Base-by-base conservation (phyloP, 176 grass and related monocot genomes). In the Triticum dicoccoides region DNA sequence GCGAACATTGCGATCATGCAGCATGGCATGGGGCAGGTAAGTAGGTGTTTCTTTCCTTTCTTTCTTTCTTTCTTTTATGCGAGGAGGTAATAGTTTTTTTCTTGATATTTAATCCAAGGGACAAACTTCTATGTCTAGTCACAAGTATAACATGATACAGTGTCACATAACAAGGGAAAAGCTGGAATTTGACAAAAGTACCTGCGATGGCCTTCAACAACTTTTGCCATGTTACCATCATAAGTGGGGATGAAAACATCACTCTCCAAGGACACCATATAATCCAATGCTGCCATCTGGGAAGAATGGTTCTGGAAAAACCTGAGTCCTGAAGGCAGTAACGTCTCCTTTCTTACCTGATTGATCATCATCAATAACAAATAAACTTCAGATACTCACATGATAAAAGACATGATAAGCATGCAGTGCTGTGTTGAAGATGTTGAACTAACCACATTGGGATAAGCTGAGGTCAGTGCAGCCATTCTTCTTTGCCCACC, bases 251-350 rank as follows among this genome's bases (percentile, higher is more conserved):
- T 86, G 67, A 98, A 98, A 69, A 95, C 80, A 84, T 98, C 91
- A 62, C 95, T 98, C 68, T 90, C 93, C 86, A 95, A 84, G 62
- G 95, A 93, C 64, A 98, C 95, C 89, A 98, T 93, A 78, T 98
- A 98, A 90, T 98, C 95, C 64, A 98, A 87, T 75, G 95, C 95
- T 65, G 95, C 95, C 95, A 97, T 97, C 80, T 97, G 95, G 66
- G 95, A 97, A 76, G 95, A 98, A 90, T 98, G 95, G 66, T 95
- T 98, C 80, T 93, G 89, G 73, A 98, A 98, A 71, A 88, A 91
- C 64, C 91, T 82, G 47, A 98, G 54, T 23, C 93, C 93, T 30
- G 89, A 79, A 76, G 88, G 91, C 75, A 98, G 83, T 62, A 95
- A 24, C 32, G 91, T 95, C 90, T 98, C 95, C 45, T 98, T 98